Base-by-base conservation (phyloP, 176 grass and related monocot genomes). In the Oryza coarctata region DNA sequence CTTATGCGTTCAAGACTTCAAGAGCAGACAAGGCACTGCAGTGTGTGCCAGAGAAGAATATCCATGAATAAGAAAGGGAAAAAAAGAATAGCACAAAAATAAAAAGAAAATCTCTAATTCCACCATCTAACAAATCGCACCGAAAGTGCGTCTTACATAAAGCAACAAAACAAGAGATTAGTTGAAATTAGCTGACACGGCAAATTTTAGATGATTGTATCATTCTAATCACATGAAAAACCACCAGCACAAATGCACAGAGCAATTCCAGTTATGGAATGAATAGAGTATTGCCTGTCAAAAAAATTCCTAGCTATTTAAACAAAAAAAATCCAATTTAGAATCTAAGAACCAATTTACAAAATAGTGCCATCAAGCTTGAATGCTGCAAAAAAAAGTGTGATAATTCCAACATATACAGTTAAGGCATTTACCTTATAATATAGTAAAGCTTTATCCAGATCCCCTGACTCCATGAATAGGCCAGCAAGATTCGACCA, bases 401-500 rank as follows among this genome's bases (percentile, higher is more conserved):
- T 12, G 39, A 47, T 33, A 3, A 50, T 61, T 67, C 26, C 36
- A 68, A 22, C 49, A 38, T 38, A 23, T 41, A 41, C 11, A 27
- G 3, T 45, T 61, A 6, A 38, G 3, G 0, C 65, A 64, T 64
- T 69, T 94, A 93, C 96, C 91, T 99, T 95, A 26, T 99, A 99
- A 76, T 95, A 99, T 20, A 85, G 43, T 84, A 99, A 82, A 84
- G 96, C 91, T 70, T 88, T 95, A 65, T 86, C 85, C 58, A 94
- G 83, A 32, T 99, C 89, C 66, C 96, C 96, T 78, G 87, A 80
- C 69, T 99, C 93, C 96, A 99, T 95, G 61, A 99, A 99, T 18
- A 99, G 87, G 23, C 96, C 93, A 60, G 96, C 96, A 64, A 99
- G 87, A 55, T 99, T 99, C 45, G 93, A 99, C 96, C 96, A 99